These are phyloP conservation scores for Solanum neorickii DNA, from an alignment of 257 asterid species.

Conservation along the genomic window DNA sequence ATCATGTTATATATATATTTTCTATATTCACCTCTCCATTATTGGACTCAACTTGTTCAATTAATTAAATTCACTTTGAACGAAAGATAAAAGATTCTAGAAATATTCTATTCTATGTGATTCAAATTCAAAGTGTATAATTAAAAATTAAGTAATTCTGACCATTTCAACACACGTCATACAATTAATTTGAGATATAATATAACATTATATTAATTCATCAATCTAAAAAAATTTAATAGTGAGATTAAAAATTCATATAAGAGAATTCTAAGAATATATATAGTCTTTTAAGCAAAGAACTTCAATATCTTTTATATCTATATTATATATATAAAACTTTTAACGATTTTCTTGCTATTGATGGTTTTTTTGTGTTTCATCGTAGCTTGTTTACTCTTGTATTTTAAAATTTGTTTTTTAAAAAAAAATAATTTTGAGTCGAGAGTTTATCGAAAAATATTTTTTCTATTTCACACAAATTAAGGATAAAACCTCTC, in stretches of 20 bases:
- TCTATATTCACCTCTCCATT: neutral
- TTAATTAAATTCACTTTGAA: neutral
- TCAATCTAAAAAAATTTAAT: too few relatives aligned
- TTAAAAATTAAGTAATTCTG: too few relatives aligned
- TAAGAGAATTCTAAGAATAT: too few relatives aligned
- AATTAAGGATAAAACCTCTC: neutral
- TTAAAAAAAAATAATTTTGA: neutral
- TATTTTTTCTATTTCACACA: neutral
- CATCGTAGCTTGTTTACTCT: neutral
- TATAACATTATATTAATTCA: too few relatives aligned
- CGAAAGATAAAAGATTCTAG: neutral
- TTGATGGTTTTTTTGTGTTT: neutral
- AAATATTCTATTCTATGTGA: neutral
- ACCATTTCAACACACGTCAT: neutral
- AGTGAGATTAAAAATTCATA: too few relatives aligned
- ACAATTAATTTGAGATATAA: too few relatives aligned
- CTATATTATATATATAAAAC: too few relatives aligned
- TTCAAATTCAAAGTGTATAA: neutral
- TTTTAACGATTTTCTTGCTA: too few relatives aligned
- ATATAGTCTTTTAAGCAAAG: too few relatives aligned
- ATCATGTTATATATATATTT: neutral
- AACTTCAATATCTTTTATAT: too few relatives aligned
- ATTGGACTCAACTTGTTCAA: neutral
- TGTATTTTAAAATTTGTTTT: neutral
- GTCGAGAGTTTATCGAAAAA: neutral